These are phyloP conservation scores for Torulaspora franciscae DNA, from an alignment of 805 yeast genomes.

Conservation along the genomic window DNA sequence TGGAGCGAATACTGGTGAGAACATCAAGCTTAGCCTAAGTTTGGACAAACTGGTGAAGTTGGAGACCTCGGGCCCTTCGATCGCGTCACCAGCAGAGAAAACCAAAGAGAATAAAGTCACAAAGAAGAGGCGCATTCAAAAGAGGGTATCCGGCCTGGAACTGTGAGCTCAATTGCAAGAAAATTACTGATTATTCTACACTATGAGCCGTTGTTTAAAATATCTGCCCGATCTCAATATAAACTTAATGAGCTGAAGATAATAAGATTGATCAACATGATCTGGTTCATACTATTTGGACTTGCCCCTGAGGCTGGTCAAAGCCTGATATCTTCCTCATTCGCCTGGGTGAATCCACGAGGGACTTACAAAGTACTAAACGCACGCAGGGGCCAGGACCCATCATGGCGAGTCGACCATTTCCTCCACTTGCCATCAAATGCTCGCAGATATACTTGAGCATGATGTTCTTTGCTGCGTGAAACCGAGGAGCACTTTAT, in stretches of 20 bases:
- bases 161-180: conserved; percentile 2
- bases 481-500: no score
- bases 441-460: no score
- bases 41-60: conserved; percentile 16
- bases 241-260: conserved; percentile 1
- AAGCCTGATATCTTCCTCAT: not conserved
- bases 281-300: conserved; percentile 6
- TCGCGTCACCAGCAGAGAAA: conserved; percentile 7
- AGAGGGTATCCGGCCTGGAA: conserved; percentile 9
- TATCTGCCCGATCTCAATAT: not conserved
- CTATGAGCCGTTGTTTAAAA: not conserved
- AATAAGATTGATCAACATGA: conserved; percentile 1
- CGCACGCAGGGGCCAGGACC: no score
- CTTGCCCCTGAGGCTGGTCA: conserved; percentile 1
- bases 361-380: no score
- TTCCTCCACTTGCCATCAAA: no score
- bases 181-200: not conserved
- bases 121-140: conserved; percentile 16
- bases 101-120: conserved; percentile 17
- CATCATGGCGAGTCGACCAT: no score
- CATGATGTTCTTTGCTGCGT: no score
- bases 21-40: conserved; percentile 21
- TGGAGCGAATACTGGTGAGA: conserved; percentile 22
- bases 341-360: no score
- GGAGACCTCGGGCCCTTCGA: conserved; percentile 6